A percentile compares a stretch with the other conserved stretches of the same genome.
phyloP scores from a whole-genome alignment of 225 moss, liverwort and hornwort species.

The Antitrichia curtipendula region DNA sequence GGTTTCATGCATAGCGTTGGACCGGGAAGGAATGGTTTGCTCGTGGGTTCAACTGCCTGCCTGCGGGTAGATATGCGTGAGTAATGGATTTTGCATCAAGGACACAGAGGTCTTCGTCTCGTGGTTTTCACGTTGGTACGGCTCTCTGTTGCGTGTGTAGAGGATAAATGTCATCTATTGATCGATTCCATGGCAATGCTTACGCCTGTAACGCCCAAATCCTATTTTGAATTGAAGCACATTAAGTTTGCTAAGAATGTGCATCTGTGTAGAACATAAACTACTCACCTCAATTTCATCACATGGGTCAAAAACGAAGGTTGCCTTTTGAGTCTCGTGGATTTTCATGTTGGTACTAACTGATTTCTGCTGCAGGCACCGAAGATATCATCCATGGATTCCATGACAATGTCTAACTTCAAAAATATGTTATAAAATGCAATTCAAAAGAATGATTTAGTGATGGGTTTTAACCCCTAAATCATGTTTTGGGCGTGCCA shows the following conservation, averaged over 20 bases:
- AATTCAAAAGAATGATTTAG: neutral
- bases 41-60: neutral
- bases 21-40: neutral
- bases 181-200: neutral
- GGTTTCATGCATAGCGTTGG: neutral
- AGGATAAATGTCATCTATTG: neutral
- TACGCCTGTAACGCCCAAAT: neutral
- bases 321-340: neutral
- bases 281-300: neutral
- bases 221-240: neutral
- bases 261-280: no score
- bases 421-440: neutral
- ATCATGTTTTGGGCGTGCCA: neutral
- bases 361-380: neutral
- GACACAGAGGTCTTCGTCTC: neutral
- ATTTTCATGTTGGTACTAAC: neutral
- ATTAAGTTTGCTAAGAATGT: neutral
- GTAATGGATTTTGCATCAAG: neutral
- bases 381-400: neutral
- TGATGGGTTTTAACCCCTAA: neutral
- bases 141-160: neutral
- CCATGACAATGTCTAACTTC: neutral
- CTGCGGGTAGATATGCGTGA: neutral
- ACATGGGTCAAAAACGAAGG: neutral
- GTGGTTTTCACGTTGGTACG: neutral